Base-by-base conservation (phyloP, 345 rosid species). In the Aquilaria sinensis region DNA sequence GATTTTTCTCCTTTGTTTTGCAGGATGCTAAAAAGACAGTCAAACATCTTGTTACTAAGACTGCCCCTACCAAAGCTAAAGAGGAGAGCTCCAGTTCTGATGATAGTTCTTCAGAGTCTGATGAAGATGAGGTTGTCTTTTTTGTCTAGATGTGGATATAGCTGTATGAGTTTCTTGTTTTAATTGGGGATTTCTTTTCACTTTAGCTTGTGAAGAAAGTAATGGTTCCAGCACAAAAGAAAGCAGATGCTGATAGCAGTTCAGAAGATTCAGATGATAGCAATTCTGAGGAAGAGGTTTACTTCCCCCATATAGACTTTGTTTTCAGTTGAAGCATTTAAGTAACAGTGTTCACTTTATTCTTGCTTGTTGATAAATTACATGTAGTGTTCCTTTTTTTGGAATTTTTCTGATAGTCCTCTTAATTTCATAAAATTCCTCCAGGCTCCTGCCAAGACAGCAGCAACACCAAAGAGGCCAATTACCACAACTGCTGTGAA, bases 251-350 rank as follows among this genome's bases (percentile, higher is more conserved):
- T 47, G 29, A 13, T 15, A 61, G 66, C 51, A 66, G 70, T 43
- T 73, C 73, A 1, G 78, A 68, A 13, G 78, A 70, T 6, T 73
- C 73, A 1, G 78, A 68, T 16, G 78, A 70, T 6, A 70, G 70
- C 61, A 77, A 73, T 15, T 66, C 72, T 33, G 80, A 76, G 23
- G 75, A 60, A 54, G 37, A 49, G 57, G 72, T 62, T 10, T 23
- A 23, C 23, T 23, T 23, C 23, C 23, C 23, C 23, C 23, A n/a
- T 23, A 23, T 23, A 23, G 23, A 23, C 23, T 23, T 23, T 23
- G 23, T 23, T 23, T 23, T 23, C 23, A 23, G 23, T 61, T 41
- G 29, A 49, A 30, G 30, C 30, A 46, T 31, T 32, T 48, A n/a
- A 33, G 7, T 50, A 4, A 9, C 12, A 43, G 43, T 30, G 48